Evolutionary conservation across 192 early-diverging fungal species (phyloP).

Genomic region (Backusella macrospora): DNA sequence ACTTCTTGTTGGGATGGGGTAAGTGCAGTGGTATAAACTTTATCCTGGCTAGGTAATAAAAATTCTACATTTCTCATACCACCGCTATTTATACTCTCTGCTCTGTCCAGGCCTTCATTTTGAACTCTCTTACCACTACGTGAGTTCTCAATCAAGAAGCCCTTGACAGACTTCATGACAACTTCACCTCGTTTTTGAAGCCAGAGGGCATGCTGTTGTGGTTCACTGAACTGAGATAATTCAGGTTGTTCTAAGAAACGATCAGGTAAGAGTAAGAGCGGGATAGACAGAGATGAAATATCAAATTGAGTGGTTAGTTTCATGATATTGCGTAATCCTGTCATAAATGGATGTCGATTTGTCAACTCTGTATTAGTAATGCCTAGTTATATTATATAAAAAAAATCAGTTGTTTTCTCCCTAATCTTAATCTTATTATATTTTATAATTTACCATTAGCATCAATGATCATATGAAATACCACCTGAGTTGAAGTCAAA

Average conservation of each 20-base stretch:
- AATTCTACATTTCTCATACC: conserved; percentile 55
- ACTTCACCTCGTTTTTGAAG: conserved; percentile 50
- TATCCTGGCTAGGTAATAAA: conserved; percentile 46
- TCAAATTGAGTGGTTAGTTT: conserved; percentile 61
- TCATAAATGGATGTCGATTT: conserved; percentile 45
- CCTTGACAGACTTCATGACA: conserved; percentile 54
- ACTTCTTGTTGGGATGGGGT: conserved; percentile 27
- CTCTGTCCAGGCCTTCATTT: conserved; percentile 44
- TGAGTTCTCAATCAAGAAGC: conserved; percentile 58
- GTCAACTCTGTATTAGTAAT: conserved; percentile 29
- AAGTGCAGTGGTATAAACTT: conserved; percentile 18
- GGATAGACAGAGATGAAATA: conserved; percentile 63
- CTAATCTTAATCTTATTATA: background rate
- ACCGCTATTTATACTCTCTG: conserved; percentile 29
- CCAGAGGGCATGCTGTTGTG: conserved; percentile 40
- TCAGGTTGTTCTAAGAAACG: conserved; percentile 33
- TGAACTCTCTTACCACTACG: conserved; percentile 48
- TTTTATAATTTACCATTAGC: conserved; percentile 45
- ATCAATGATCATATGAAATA: conserved; percentile 74
- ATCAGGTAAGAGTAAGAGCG: conserved; percentile 67
- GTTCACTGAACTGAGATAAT: conserved; percentile 26
- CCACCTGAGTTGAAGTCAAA: conserved; percentile 68
- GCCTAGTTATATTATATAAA: conserved; percentile 19
- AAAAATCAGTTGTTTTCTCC: background rate
- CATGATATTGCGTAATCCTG: conserved; percentile 67